Evolutionary conservation across 495 filamentous ascomycete genomes (phyloP), one percentile per base, ranked within the genome.

Genomic region (Astrothelium subdiscretum): DNA sequence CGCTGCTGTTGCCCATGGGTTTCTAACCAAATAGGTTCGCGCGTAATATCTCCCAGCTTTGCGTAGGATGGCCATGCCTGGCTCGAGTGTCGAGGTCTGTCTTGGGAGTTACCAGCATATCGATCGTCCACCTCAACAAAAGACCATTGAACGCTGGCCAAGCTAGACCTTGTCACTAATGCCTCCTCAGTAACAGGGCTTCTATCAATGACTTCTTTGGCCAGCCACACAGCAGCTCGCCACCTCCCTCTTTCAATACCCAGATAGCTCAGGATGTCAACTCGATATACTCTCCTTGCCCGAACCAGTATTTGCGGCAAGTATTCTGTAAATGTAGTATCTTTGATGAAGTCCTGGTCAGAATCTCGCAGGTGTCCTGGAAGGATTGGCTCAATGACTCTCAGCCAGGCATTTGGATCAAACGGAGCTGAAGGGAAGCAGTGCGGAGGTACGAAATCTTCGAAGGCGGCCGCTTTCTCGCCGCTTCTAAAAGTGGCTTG

Each of bases 211-310:
- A 76, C 44, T 12, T 67, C 65, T 54, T 69, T 71, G 12, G 70
- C 63, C 10, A 77, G 64, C 75, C 73, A 75, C 12, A 76, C 54
- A 27, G 72, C 72, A 22, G 68, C 67, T 26, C 65, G 61, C 75
- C 75, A 77, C 29, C 75, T 65, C 2, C 65, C 51, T 43, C 73
- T 58, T 3, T 59, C 32, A 3, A 69, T 13, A 12, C 68, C 74
- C 18, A 76, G 62, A 54, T 73, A 60, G 32, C 44, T 59, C 20
- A 77, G 67, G 10, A 75, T 31, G 60, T 73, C 70, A 2, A 68
- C 43, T 32, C 61, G 18, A 44, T 62, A 32, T 3, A 15, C 31
- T 15, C 57, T 26, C 32, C 38, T 38, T 58, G 68, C 68, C 20
- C 57, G 61, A 22, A 62, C 51, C 3, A 72, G 48, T 29, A 70